Percentiles rank a stretch among this genome's conserved stretches.
These are phyloP conservation scores for Nepenthes gracilis DNA, from an alignment of 148 eudicot species.

Conservation along the genomic window DNA sequence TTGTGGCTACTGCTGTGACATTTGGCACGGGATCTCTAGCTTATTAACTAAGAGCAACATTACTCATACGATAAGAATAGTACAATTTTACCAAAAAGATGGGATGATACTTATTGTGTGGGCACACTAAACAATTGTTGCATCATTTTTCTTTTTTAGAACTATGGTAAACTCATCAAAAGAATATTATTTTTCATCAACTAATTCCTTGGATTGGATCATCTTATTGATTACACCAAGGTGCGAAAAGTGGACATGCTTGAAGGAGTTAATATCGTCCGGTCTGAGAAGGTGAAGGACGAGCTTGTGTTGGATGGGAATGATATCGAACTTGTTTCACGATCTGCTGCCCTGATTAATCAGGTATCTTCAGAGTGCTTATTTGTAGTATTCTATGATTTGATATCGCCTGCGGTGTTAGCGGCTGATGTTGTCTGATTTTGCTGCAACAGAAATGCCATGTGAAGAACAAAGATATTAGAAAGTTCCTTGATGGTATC, in stretches of 20 bases:
- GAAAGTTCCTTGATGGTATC: conserved; percentile 47
- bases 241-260: conserved; percentile 63
- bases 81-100: too few relatives aligned
- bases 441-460: conserved; percentile 35
- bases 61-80: too few relatives aligned
- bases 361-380: conserved; percentile 11
- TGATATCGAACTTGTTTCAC: conserved; percentile 54
- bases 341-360: conserved; percentile 56
- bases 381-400: background rate
- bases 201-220: background rate
- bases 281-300: conserved; percentile 64
- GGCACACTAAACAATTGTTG: too few relatives aligned
- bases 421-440: background rate
- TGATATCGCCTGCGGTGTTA: background rate
- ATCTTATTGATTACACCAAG: conserved; percentile 11
- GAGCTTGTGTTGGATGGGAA: conserved; percentile 54
- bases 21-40: too few relatives aligned
- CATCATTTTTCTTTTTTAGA: too few relatives aligned
- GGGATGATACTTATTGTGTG: too few relatives aligned
- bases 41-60: background rate
- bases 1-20: too few relatives aligned
- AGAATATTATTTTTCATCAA: background rate
- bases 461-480: conserved; percentile 51
- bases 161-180: too few relatives aligned
- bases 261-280: conserved; percentile 39